Evolutionary conservation across 2,329 filamentous ascomycete genomes (phyloP).

Genomic region (Pseudogymnoascus destructans): DNA sequence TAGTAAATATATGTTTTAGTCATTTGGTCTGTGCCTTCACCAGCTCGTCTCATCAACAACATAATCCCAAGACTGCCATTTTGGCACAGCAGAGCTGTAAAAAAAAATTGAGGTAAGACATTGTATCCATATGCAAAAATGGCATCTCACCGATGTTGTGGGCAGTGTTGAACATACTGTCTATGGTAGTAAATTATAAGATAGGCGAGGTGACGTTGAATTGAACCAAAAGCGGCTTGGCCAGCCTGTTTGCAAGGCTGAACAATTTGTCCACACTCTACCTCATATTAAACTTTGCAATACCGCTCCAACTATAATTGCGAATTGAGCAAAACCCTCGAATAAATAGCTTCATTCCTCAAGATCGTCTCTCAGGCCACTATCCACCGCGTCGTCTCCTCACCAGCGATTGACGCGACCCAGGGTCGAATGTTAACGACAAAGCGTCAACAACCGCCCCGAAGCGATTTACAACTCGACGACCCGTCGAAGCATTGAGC

Average conservation of each 20-base stretch:
- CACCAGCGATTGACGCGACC: background rate
- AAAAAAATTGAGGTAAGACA: background rate
- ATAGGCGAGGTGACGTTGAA: background rate
- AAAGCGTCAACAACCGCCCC: background rate
- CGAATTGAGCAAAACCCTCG: background rate
- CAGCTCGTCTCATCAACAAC: background rate
- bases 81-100: background rate
- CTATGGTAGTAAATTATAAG: background rate
- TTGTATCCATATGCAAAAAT: background rate
- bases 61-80: background rate
- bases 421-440: background rate
- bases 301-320: background rate
- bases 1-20: background rate
- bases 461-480: background rate
- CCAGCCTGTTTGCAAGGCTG: background rate
- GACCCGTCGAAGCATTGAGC: background rate
- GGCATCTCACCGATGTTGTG: background rate
- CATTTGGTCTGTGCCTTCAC: background rate
- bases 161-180: background rate
- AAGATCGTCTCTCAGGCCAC: background rate
- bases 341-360: background rate
- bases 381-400: background rate
- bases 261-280: background rate
- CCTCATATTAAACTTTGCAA: background rate
- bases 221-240: background rate